phyloP scores from a whole-genome alignment of 768 basidiomycete genomes.

The Suillus brevipes region DNA sequence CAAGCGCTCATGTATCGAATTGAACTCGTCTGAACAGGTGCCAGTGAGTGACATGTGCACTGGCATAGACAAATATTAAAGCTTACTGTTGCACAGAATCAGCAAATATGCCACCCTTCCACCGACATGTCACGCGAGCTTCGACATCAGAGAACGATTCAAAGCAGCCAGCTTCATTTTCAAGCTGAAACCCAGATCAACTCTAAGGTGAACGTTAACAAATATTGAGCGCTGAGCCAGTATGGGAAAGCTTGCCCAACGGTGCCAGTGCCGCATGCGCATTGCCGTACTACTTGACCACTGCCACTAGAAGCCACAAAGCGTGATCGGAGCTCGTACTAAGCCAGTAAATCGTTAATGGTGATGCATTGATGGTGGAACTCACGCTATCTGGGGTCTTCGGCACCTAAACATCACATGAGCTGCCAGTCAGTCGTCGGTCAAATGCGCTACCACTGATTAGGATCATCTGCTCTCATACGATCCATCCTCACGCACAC shows the following conservation, averaged over 20 bases:
- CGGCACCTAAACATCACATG: background rate
- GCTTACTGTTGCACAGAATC: background rate
- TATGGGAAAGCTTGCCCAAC: background rate
- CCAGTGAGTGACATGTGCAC: background rate
- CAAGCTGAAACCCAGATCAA: background rate
- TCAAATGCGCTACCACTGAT: background rate
- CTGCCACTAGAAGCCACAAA: background rate
- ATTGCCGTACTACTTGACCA: background rate
- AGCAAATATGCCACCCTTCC: background rate
- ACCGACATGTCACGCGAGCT: background rate
- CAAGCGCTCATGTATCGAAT: background rate
- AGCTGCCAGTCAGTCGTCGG: background rate
- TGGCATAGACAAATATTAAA: background rate
- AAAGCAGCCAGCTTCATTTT: background rate
- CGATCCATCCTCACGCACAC: background rate
- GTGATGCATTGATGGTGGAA: background rate
- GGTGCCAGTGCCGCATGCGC: background rate
- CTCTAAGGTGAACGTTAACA: background rate
- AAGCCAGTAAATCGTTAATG: background rate
- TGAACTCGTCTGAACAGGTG: background rate
- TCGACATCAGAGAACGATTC: background rate
- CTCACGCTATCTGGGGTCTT: background rate
- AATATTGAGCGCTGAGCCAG: background rate
- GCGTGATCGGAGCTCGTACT: background rate
- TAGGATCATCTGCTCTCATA: background rate